Evolutionary conservation across 2,329 filamentous ascomycete species (phyloP), one percentile per base, ranked within the genome.

Genomic region (Trichoderma breve): DNA sequence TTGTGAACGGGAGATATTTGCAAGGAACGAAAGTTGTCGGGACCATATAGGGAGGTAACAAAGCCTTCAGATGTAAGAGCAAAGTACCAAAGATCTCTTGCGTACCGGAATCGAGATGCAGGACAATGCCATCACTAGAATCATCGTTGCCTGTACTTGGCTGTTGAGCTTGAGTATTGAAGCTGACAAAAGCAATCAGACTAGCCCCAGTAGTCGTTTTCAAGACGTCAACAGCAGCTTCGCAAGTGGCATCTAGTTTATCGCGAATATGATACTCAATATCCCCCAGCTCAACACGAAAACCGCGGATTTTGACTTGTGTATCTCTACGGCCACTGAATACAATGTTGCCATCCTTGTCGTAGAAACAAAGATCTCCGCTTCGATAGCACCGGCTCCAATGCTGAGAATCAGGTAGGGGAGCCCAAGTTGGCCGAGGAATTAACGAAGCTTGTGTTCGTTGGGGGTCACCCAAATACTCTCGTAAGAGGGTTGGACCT

Each of bases 361-460:
- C 75, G 24, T 84, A 84, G 62, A 76, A 77, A 2, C 78, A 83
- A 7, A 86, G 78, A 72, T 87, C 85, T 5, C 85, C 85, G 2
- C 84, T 84, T 71, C 81, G 81, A 74, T 86, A 86, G 6, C 82
- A 72, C 7, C 58, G 58, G 6, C 15, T 28, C 67, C 67, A 70
- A 15, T 32, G 8, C 0, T 51, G 24, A 34, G 28, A 4, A 70
- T 64, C 39, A 3, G 55, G 58, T 1, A 76, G 77, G 6, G 75
- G 81, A 15, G 72, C 26, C 66, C 81, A 79, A 7, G 81, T 81
- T 24, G 76, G 81, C 2, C 0, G 1, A 1, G 9, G 9, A 1
- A 36, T 47, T 1, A 63, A 21, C 1, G 67, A 28, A 34, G 32
- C 34, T 9, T 63, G 34, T 3, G 67, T 70, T 28, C 21, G 3